Evolutionary conservation across 441 rosid genomes (phyloP), one percentile per base, ranked within the genome.

Genomic region (Gossypium trilobum): DNA sequence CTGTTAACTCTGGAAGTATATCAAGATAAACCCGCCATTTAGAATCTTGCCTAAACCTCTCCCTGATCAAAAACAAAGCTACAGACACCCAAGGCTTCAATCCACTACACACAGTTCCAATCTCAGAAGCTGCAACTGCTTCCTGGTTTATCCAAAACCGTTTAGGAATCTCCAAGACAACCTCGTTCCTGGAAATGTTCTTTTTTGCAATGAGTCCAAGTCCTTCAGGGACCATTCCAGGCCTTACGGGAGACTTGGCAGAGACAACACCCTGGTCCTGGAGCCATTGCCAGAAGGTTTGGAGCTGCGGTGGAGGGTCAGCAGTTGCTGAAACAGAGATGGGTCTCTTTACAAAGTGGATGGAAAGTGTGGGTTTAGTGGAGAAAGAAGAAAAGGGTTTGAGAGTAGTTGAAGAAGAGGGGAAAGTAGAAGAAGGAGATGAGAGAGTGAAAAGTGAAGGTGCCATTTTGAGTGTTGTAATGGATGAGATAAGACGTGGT

Each of bases 71-170:
- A 79, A 92, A 92, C 78, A 95, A 81, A 73, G 95, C 95, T 2
- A 95, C 97, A 2, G 91, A 85, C 6, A 89, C 74, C 97, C 99
- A 91, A 52, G 97, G 97, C 82, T 92, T 95, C 74, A 95, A 65
- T 23, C 87, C 97, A 31, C 83, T 76, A 65, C 97, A 92, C 52
- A 89, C 85, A 57, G 68, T 68, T 76, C 96, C 99, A 23, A 92
- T 87, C 55, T 89, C 96, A 56, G 99, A 94, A 72, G 86, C 91
- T 1, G 86, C 85, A 46, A 86, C 97, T 0, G 85, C 77, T 74
- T 92, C 97, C 14, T 87, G 95, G 83, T 89, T 90, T 71, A 94
- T 88, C 99, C 97, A 94, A 46, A 92, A 73, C 74, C 86, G 84
- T 80, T 87, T 85, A 14, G 97, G 99, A 19, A 95, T 79, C 86